Base-by-base conservation (phyloP, 164 flowering plant genomes). In the Malania oleifera region DNA sequence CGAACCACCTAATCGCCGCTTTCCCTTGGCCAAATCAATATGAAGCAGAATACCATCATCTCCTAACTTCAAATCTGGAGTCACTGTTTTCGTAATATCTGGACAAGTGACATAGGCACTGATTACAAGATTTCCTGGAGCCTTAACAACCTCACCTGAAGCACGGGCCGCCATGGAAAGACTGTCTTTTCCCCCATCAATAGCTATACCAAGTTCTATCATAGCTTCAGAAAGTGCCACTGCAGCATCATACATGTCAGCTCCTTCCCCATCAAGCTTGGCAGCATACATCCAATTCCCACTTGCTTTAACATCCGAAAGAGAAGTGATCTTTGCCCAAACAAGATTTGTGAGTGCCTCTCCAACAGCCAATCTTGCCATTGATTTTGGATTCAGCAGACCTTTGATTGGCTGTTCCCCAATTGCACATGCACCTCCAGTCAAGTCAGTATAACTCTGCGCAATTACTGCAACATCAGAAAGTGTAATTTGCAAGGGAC, bases 251-350 rank as follows among this genome's bases (percentile, higher is more conserved):
- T 87, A 89, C 98, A 92, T 87, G 31, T 74, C 89, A 29, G 96
- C 91, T 61, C 98, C 97, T 68, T 89, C 97, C 27, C 95, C 98
- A 71, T 92, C 96, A 54, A 89, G 86, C 73, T 92, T 92, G 51
- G 98, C 98, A 62, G 98, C 97, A 77, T 89, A 92, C 98, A 92
- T 89, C 98, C 95, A 92, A 56, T 92, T 92, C 18, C 91, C 98
- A 74, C 98, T 92, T 4, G 98, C 97, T 69, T 92, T 92, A 31
- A 89, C 96, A 74, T 87, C 95, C 51, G 83, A 71, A 43, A 86
- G 90, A 54, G 95, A 82, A 51, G 98, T 84, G 20, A 86, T 83
- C 70, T 80, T 79, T 4, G 96, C 96, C 96, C 98, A 92, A 46
- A 92, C 86, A 47, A 92, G 98, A 78, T 92, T 92, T 59, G 97